Percentiles rank a stretch among this genome's conserved stretches.
These are phyloP conservation scores for Peronospora farinosa DNA, from an alignment of 352 stramenopile species.

Conservation along the genomic window DNA sequence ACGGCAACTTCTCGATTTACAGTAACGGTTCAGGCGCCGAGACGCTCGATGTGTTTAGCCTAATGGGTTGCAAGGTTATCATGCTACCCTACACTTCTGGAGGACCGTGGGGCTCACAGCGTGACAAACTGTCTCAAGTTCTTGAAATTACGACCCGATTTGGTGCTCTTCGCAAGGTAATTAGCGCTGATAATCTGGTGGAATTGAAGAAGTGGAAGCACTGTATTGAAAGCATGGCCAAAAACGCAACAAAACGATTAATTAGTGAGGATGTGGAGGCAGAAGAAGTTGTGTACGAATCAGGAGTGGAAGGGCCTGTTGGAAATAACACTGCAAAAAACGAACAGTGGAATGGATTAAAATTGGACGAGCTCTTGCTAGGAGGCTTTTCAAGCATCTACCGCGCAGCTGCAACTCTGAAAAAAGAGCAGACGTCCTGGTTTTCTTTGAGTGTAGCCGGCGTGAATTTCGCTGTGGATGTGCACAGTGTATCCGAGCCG, in stretches of 20 bases:
- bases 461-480: slow-evolving; percentile 52
- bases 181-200: slow-evolving; percentile 48
- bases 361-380: slow-evolving; percentile 47
- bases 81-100: slow-evolving; percentile 43
- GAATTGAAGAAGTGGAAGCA: slow-evolving; percentile 71
- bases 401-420: slow-evolving; percentile 35
- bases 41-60: slow-evolving; percentile 58
- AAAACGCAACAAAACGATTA: slow-evolving; percentile 33
- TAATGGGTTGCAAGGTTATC: slow-evolving; percentile 61
- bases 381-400: slow-evolving; percentile 75
- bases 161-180: slow-evolving; percentile 49
- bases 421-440: slow-evolving; percentile 54
- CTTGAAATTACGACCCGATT: slow-evolving; percentile 55
- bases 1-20: slow-evolving; percentile 64
- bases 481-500: slow-evolving; percentile 58
- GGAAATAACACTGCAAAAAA: slow-evolving; percentile 12
- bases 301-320: slow-evolving; percentile 15
- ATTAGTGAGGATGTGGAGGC: slow-evolving; percentile 28
- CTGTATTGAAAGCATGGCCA: slow-evolving; percentile 53
- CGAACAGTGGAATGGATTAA: slow-evolving; percentile 22
- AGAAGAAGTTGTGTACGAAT: slow-evolving; percentile 29
- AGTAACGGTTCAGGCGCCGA: slow-evolving; percentile 61
- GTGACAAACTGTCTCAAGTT: slow-evolving; percentile 27
- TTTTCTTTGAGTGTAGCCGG: slow-evolving; percentile 68
- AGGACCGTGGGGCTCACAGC: slow-evolving; percentile 40